Base-by-base conservation (phyloP, 2,329 filamentous ascomycete genomes). In the Penicillium rolfsii region DNA sequence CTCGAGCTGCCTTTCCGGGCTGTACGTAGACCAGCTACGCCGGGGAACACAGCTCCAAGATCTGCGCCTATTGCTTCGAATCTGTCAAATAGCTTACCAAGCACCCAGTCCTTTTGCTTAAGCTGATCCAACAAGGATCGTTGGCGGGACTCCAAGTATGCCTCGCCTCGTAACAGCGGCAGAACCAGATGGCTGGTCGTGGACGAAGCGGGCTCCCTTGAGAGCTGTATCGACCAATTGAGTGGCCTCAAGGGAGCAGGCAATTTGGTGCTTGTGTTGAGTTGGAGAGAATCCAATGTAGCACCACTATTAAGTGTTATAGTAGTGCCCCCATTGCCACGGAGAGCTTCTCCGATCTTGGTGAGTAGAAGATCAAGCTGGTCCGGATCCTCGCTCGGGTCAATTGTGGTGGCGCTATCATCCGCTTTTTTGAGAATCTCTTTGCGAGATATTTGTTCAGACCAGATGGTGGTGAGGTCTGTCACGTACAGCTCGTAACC, bases 381-480 rank as follows among this genome's bases (percentile, higher is more conserved):
- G n/a, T 80, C 76, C 6, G 76, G 70, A 63, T 84, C 83, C 71
- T 85, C 83, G 66, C 80, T 83, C 2, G 87, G 84, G 71, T 88
- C 86, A 60, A 89, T 87, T 22, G 82, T 85, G 16, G 84, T 83
- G 46, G 80, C 77, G 55, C 79, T 73, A 12, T 80, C 71, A 22
- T 78, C 73, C 6, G 85, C 84, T 65, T 81, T 78, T 24, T 74
- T 67, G 26, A 84, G 68, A 36, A 88, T 82, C 12, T 79, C 74
- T 41, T 74, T 67, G 43, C 77, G 74, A 53, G 77, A 75, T 45
- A 86, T 67, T 19, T 71, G 74, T 70, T 87, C 84, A 30, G 77
- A 77, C 86, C 86, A 89, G 24, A 89, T 76, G 61, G 81, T 77
- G 63, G 79, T 82, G 41, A 88, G 75, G 69, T 88, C 86, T 24